Evolutionary conservation across 352 stramenopile genomes (phyloP), one percentile per base, ranked within the genome.

Genomic region (Globisporangium sylvaticum): DNA sequence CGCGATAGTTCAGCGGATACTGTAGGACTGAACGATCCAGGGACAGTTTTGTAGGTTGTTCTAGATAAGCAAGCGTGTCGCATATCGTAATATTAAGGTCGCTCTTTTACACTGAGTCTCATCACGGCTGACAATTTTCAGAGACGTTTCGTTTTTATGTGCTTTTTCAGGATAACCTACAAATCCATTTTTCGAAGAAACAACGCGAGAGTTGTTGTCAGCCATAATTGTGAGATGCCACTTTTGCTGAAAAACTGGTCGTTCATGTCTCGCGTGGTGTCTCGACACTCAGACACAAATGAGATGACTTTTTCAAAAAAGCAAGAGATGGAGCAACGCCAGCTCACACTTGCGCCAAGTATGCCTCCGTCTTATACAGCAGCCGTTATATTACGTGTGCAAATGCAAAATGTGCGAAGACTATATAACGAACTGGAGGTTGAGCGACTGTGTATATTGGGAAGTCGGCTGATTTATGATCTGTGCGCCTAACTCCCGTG

Each of bases 161-260:
- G 34, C 37, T 53, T 67, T 62, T 62, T 20, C 32, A 67, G 62
- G 31, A 61, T 34, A 56, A 67, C 32, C 62, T 67, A 61, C 50
- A 55, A 50, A 22, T 48, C 39, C 15, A 52, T 54, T 53, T 18
- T 63, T 22, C 31, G 8, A 44, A 44, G 37, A 6, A 44, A 48
- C 4, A 48, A 12, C 20, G 20, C 7, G 46, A 25, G 27, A 39
- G 53, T 39, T 58, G 53, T n/a, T 24, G 39, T 48, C 58, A 54
- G 44, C 39, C 39, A 42, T 25, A 64, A 64, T 64, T 64, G 34
- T 42, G 58, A 29, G 24, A 64, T 25, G 37, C 25, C 14, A 56
- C 37, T 42, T 64, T 52, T 56, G 53, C 53, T 58, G 53, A 58
- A 31, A 58, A 31, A 18, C 58, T 56, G 27, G 58, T 64, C 58